Evolutionary conservation across 1,284 basidiomycete genomes (phyloP).

Genomic region (Schizophyllum amplum): DNA sequence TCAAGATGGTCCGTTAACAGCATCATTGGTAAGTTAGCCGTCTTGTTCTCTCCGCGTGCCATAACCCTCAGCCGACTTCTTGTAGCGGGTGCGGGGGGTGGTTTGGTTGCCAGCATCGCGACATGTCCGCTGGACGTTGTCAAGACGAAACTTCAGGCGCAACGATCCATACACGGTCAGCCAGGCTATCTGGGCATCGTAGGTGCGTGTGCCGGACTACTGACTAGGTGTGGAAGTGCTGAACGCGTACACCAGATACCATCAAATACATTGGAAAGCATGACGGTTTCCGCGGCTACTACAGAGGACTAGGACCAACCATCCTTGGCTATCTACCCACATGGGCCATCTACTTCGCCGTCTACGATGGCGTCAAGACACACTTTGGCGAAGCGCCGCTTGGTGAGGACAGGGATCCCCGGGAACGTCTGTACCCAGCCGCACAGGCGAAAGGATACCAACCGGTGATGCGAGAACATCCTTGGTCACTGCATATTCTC

Average conservation of each 20-base stretch:
- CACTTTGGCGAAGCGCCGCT: constrained; percentile 61
- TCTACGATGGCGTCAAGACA: constrained; percentile 90
- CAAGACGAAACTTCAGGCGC: constrained; percentile 95
- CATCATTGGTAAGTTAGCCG: constrained; percentile 50
- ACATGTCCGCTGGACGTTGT: constrained; percentile 97
- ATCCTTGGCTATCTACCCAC: constrained; percentile 92
- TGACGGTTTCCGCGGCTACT: constrained; percentile 81
- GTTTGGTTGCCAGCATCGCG: constrained; percentile 86
- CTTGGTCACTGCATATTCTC: constrained; percentile 79
- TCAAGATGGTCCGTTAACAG: constrained; percentile 33
- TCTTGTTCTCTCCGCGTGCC: constrained; percentile 1
- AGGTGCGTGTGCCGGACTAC: constrained; percentile 35
- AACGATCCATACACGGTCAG: constrained; percentile 59
- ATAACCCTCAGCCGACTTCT: not conserved
- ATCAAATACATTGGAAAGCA: constrained; percentile 63
- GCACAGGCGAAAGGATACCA: constrained; percentile 78
- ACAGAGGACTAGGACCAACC: constrained; percentile 92
- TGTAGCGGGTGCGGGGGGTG: constrained; percentile 76
- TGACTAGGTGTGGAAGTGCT: constrained; percentile 2
- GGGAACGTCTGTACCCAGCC: constrained; percentile 62
- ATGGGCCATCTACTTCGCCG: constrained; percentile 98
- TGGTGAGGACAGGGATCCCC: constrained; percentile 23
- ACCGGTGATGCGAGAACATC: constrained; percentile 65
- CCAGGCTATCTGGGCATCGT: constrained; percentile 69
- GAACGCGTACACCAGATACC: constrained; percentile 43